Conservation (phyloP, 768 basidiomycete species). For the Suillus hirtellus region DNA sequence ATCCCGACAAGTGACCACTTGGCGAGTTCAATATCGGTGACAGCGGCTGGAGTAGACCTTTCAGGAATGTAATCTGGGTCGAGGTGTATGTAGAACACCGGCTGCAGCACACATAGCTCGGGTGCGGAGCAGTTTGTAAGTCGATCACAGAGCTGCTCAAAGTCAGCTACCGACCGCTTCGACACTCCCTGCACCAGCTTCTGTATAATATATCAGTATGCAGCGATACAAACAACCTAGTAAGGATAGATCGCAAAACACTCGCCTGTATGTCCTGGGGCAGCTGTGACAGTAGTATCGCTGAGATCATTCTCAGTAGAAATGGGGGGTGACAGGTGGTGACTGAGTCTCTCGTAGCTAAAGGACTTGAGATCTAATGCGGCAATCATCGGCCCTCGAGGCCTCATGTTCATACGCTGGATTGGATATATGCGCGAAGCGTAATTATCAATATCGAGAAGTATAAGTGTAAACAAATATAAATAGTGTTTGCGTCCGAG, state of each 20-base stretch:
- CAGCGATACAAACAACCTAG: neutral
- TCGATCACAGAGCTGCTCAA: neutral
- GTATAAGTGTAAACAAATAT: too few species aligned
- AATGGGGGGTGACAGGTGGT: neutral
- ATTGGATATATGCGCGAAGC: too few species aligned
- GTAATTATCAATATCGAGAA: too few species aligned
- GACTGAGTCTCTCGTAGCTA: too few species aligned
- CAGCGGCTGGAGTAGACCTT: neutral
- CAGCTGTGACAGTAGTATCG: neutral
- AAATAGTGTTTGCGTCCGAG: too few species aligned
- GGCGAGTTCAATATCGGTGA: conserved; percentile 2
- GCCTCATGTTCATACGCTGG: too few species aligned
- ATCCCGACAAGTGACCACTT: neutral
- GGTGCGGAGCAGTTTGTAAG: neutral
- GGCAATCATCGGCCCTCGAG: too few species aligned
- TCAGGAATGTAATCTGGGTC: neutral
- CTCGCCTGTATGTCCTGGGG: neutral
- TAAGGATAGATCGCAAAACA: neutral
- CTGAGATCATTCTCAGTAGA: neutral
- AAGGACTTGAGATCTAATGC: too few species aligned
- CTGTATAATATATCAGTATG: neutral
- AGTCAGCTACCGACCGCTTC: neutral
- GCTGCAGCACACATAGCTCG: neutral
- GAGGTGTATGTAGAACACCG: neutral
- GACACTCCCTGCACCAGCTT: neutral